Base-by-base conservation (phyloP, 1,284 basidiomycete genomes). In the Ganoderma sinense region DNA sequence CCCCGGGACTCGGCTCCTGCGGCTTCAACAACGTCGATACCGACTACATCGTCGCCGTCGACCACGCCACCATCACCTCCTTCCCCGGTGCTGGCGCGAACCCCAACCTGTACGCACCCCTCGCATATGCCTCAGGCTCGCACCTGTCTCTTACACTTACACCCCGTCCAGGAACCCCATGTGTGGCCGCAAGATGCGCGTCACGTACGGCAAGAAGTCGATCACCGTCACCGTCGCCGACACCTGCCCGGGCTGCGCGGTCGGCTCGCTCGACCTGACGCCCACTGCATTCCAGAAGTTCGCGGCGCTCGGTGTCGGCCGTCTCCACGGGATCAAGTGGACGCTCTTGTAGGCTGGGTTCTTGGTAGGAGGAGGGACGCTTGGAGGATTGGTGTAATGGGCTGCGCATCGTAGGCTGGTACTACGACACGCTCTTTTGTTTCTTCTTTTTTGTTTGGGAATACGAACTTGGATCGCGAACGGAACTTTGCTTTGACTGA, bases 101-200 rank as follows among this genome's bases (percentile, higher is more conserved):
- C 71, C 74, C 74, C 36, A 73, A 73, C 69, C 13, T 53, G 66
- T 73, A 20, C 56, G 70, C 62, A 29, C n/a, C 51, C 31, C 31
- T 3, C 18, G 4, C 2, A n/a, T n/a, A n/a, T n/a, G n/a, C n/a
- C n/a, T n/a, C n/a, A n/a, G n/a, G n/a, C n/a, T n/a, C n/a, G n/a
- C n/a, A n/a, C n/a, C n/a, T n/a, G n/a, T n/a, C n/a, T 64, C 71
- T 18, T 45, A 66, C 59, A 20, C 20, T 36, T 23, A 2, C 23
- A 7, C 1, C 6, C 45, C 2, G 33, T 40, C 36, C 14, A 73
- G 72, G 43, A 82, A 83, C 77, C 81, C 81, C 20, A 80, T 83
- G 45, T 81, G 82, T 71, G 76, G 77, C 33, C 76, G 77, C 74
- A 72, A 76, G 64, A 73, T 82, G 79, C 79, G 76, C 73, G 66